Evolutionary conservation across 495 filamentous ascomycete species (phyloP).

Genomic region (Chlorociboria aeruginascens): DNA sequence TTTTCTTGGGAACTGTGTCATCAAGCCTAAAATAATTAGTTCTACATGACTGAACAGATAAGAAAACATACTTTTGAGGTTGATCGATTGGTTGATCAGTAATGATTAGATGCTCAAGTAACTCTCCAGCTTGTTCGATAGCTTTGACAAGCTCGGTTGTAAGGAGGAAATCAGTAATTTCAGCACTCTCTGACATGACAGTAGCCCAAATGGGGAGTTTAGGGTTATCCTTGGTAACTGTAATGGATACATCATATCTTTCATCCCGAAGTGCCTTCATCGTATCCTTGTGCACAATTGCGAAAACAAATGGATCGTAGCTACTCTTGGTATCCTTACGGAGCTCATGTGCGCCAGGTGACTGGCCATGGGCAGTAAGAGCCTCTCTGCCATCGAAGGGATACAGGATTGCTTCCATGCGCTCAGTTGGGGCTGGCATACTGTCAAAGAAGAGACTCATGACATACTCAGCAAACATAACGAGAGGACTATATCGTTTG

Average conservation of each 20-base stretch:
- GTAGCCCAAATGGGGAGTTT: constrained; percentile 89
- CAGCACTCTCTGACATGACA: constrained; percentile 92
- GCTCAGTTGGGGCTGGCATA: constrained; percentile 53
- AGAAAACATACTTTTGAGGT: constrained; percentile 46
- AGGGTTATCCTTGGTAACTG: constrained; percentile 76
- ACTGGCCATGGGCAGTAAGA: constrained; percentile 44
- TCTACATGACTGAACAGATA: neutral
- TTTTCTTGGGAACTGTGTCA: constrained; percentile 76
- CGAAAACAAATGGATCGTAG: constrained; percentile 90
- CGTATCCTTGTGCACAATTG: constrained; percentile 84
- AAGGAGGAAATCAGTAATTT: constrained; percentile 80
- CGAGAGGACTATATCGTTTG: constrained; percentile 84
- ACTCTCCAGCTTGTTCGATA: constrained; percentile 65
- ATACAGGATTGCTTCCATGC: constrained; percentile 61
- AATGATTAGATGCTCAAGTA: constrained; percentile 78
- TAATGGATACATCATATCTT: constrained; percentile 88
- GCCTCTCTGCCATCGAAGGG: constrained; percentile 88
- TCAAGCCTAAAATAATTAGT: constrained; percentile 51
- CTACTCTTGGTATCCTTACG: constrained; percentile 54
- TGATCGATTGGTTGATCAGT: constrained; percentile 86
- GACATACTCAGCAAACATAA: constrained; percentile 54
- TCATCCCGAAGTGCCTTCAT: constrained; percentile 88
- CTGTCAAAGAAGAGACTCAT: constrained; percentile 69
- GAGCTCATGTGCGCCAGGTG: constrained; percentile 42
- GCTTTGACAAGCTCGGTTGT: constrained; percentile 76